Evolutionary conservation across 257 asterid species (phyloP), one percentile per base, ranked within the genome.

Genomic region (Plectranthus barbatus): DNA sequence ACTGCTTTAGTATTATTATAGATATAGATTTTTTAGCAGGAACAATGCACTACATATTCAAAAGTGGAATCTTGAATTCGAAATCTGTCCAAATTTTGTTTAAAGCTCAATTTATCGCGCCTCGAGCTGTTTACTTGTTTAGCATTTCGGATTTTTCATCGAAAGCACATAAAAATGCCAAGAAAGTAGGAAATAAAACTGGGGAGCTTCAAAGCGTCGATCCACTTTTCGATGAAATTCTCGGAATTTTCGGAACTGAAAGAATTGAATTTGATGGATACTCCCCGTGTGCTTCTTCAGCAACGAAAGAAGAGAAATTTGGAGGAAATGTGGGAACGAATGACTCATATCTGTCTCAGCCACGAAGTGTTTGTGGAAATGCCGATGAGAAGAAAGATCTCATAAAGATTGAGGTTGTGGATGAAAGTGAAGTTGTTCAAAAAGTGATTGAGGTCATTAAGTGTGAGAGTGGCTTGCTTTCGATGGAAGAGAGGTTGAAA

Each of bases 401-500:
- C 17, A 19, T 11, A 33, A 47, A 66, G 59, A 44, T 33, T 24
- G 76, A 76, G 59, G 41, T 64, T 24, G 36, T 54, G 6, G 96
- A 88, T 79, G 84, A 77, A 71, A 80, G 86, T 72, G 74, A 87
- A 20, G n/a, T 74, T 21, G 95, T 86, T 75, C 88, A 74, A 56
- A 70, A 71, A 72, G 79, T 91, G 66, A 81, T 96, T 40, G 83
- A 70, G 76, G 82, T 84, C 61, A 81, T 91, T 40, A 80, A 89
- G 80, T 72, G 80, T 45, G 81, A 67, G 67, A 78, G 58, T 33
- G 63, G 60, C 12, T 60, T 15, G 31, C 31, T 29, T 5, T 14
- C 88, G 2, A 82, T 91, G 94, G 96, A 88, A 72, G 85, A 81
- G 66, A 65, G 54, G 77, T 74, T 91, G 80, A 83, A 82, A 41